Conservation (phyloP, 192 early-diverging fungal genomes). For the Kappamyces sp. region DNA sequence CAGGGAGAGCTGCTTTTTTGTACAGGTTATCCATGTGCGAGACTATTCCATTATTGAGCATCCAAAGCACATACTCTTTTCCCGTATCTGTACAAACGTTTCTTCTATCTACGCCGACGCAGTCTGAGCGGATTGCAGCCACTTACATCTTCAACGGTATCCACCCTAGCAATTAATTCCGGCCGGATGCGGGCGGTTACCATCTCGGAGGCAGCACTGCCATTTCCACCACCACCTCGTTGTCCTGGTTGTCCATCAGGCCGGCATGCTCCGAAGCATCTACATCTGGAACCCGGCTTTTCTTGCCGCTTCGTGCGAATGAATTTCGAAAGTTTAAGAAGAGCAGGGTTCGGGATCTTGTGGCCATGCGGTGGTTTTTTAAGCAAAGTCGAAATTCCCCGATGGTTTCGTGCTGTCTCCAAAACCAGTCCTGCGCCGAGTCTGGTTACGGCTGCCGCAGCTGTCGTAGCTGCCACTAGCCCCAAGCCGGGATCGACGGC, state of each 20-base stretch:
- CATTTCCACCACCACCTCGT: slow-evolving; percentile 82
- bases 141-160: slow-evolving; percentile 83
- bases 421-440: too few relatives aligned
- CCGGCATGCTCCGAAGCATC: slow-evolving; percentile 47
- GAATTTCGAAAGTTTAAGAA: slow-evolving; percentile 93
- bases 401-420: too few relatives aligned
- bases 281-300: slow-evolving; percentile 14
- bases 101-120: slow-evolving; percentile 39
- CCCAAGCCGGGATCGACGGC: too few relatives aligned
- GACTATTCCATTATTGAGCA: slow-evolving; percentile 33
- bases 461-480: too few relatives aligned
- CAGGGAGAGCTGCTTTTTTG: slow-evolving; percentile 82
- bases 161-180: slow-evolving; percentile 53
- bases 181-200: slow-evolving; percentile 25
- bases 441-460: too few relatives aligned
- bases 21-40: slow-evolving; percentile 72
- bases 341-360: slow-evolving; percentile 81
- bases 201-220: slow-evolving; percentile 87
- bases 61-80: slow-evolving; percentile 30
- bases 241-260: slow-evolving; percentile 52
- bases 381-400: not conserved
- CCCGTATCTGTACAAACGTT: slow-evolving; percentile 56
- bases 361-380: slow-evolving; percentile 45
- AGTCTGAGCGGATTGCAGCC: slow-evolving; percentile 35
- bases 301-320: slow-evolving; percentile 53